phyloP scores from a whole-genome alignment of 73 alveolate species.

The Blepharisma japonicum region DNA sequence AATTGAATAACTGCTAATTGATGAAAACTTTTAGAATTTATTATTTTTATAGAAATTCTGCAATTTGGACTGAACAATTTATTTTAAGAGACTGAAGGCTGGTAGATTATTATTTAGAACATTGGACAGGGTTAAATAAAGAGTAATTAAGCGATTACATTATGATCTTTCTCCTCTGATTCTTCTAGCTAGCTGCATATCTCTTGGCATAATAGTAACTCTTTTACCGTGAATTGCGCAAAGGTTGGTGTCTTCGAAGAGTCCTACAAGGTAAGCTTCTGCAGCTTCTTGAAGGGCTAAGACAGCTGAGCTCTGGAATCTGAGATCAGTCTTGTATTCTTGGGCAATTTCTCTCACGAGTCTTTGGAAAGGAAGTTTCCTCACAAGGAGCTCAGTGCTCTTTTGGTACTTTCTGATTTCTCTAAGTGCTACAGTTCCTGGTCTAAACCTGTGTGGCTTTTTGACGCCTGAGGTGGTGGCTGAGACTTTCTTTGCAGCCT shows the following conservation, averaged over 20 bases:
- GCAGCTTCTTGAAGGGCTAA: slow-evolving; percentile 77
- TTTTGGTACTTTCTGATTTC: slow-evolving; percentile 80
- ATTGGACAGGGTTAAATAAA: too few relatives aligned
- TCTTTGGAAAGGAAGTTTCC: slow-evolving; percentile 82
- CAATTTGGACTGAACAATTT: too few relatives aligned
- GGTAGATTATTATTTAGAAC: too few relatives aligned
- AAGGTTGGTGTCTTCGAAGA: slow-evolving; percentile 46
- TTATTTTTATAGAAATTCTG: too few relatives aligned
- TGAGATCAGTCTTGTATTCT: slow-evolving; percentile 55
- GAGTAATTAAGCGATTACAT: too few relatives aligned
- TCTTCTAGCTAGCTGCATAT: slow-evolving; percentile 66
- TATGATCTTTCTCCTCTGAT: slow-evolving; percentile 52
- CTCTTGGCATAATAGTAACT: slow-evolving; percentile 72
- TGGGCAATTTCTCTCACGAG: slow-evolving; percentile 71
- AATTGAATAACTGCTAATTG: too few relatives aligned
- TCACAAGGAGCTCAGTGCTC: slow-evolving; percentile 71
- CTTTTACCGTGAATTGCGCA: slow-evolving; percentile 76
- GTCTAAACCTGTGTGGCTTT: slow-evolving; percentile 81
- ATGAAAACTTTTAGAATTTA: too few relatives aligned
- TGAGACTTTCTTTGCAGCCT: background rate
- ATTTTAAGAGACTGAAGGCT: too few relatives aligned
- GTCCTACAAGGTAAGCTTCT: slow-evolving; percentile 39
- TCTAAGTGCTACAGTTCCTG: slow-evolving; percentile 86
- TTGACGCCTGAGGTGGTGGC: slow-evolving; percentile 7
- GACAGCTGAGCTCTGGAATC: slow-evolving; percentile 67